Evolutionary conservation across 2,329 filamentous ascomycete genomes (phyloP).

Genomic region (Alternaria angustiovoidea): DNA sequence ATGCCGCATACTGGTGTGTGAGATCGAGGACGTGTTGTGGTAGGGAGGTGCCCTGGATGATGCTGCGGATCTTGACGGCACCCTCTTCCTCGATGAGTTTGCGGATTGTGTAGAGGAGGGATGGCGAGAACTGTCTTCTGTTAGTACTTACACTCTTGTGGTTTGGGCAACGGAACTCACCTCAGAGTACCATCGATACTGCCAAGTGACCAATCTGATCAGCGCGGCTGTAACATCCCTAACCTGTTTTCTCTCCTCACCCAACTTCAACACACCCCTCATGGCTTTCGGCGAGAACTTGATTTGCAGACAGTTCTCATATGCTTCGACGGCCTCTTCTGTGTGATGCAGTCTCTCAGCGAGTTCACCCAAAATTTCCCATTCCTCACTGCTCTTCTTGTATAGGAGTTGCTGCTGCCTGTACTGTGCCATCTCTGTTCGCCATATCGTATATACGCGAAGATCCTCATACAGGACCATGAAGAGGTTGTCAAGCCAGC

Average conservation of each 20-base stretch:
- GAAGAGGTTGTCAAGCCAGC: conserved; percentile 98
- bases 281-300: conserved; percentile 95
- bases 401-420: conserved; percentile 93
- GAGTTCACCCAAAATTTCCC: conserved; percentile 94
- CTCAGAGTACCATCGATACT: conserved; percentile 99
- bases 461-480: conserved; percentile 99
- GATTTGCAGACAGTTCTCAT: conserved; percentile 83
- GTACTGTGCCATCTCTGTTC: conserved; percentile 96
- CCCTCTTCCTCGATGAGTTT: conserved; percentile 97
- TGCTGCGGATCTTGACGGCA: conserved; percentile 94
- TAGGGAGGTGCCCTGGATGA: conserved; percentile 93
- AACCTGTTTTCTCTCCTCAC: conserved; percentile 80
- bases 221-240: conserved; percentile 83
- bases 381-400: conserved; percentile 95
- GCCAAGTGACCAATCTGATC: conserved; percentile 94
- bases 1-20: conserved; percentile 93
- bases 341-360: conserved; percentile 92
- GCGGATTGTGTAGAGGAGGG: conserved; percentile 85
- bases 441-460: conserved; percentile 98
- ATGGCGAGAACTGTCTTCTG: conserved; percentile 77
- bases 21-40: conserved; percentile 92
- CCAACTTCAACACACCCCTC: conserved; percentile 80
- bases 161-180: conserved; percentile 49
- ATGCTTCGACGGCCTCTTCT: conserved; percentile 92
- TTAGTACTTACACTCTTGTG: background rate